Percentiles rank a stretch among this genome's conserved stretches.
Evolutionary conservation across 192 early-diverging fungal species (phyloP).

Genomic region (Chytriomyces confervae): DNA sequence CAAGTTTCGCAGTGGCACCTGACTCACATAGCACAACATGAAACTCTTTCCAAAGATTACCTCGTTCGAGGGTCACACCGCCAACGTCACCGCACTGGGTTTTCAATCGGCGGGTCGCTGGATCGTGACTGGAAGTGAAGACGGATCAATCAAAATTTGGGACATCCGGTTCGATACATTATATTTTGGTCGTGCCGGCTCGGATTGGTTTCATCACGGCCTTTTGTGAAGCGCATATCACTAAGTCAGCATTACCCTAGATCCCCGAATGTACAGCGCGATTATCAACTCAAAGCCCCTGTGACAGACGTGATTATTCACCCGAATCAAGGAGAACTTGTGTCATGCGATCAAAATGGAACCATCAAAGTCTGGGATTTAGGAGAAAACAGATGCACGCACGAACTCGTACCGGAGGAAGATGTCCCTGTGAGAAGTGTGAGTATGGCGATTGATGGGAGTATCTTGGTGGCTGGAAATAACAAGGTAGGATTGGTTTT

Average conservation of each 20-base stretch:
- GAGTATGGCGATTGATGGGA: slow-evolving; percentile 81
- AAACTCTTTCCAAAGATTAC: no score
- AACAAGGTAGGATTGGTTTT: slow-evolving; percentile 67
- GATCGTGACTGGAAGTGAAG: slow-evolving; percentile 64
- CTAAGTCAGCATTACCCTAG: slow-evolving; percentile 33
- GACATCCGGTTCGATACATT: slow-evolving; percentile 50
- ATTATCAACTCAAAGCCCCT: slow-evolving; percentile 63
- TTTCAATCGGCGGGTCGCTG: slow-evolving; percentile 65
- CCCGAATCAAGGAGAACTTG: slow-evolving; percentile 67
- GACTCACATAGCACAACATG: no score
- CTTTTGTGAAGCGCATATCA: neutral
- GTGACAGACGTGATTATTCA: slow-evolving; percentile 69
- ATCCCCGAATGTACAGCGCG: slow-evolving; percentile 62
- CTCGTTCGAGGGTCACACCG: slow-evolving; percentile 63
- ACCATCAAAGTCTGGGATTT: slow-evolving; percentile 66
- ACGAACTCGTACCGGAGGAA: slow-evolving; percentile 73
- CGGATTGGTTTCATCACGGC: neutral
- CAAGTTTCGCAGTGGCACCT: neutral
- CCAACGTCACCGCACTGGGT: slow-evolving; percentile 60
- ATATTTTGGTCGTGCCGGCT: neutral
- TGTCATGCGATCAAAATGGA: slow-evolving; percentile 66
- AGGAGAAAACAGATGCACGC: slow-evolving; percentile 62
- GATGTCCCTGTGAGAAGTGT: slow-evolving; percentile 82
- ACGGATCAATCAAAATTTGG: slow-evolving; percentile 69
- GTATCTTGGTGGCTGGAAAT: slow-evolving; percentile 81